A percentile compares a stretch with the other conserved stretches of the same genome.
These are phyloP conservation scores for Artomyces pyxidatus DNA, from an alignment of 768 basidiomycete genomes.

Conservation along the genomic window DNA sequence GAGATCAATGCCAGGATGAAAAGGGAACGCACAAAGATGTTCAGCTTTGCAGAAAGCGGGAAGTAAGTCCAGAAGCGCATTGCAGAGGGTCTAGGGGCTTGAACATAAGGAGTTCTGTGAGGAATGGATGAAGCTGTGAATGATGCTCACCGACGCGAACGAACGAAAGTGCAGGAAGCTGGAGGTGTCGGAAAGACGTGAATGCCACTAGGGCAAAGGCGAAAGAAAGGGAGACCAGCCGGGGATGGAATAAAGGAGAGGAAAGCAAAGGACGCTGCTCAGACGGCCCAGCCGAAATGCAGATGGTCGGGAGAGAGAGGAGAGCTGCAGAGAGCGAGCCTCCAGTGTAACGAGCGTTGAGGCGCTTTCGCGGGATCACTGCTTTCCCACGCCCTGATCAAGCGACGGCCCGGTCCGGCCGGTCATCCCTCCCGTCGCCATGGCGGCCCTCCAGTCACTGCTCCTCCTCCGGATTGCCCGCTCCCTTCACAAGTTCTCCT, in stretches of 20 bases:
- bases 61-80: constrained; percentile 35
- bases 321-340: neutral
- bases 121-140: no score
- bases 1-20: neutral
- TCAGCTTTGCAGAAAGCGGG: constrained; percentile 32
- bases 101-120: neutral
- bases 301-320: neutral
- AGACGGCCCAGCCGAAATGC: constrained; percentile 13
- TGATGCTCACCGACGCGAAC: neutral
- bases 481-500: no score
- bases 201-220: constrained; percentile 38
- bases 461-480: no score
- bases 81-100: constrained; percentile 1
- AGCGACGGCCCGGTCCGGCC: no score
- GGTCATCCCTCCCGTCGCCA: no score
- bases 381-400: no score
- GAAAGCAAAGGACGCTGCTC: constrained; percentile 11
- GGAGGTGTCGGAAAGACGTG: constrained; percentile 18
- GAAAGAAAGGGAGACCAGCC: constrained; percentile 19
- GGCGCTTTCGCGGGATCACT: no score
- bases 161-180: neutral
- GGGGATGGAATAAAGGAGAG: constrained; percentile 11
- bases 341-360: no score
- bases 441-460: no score
- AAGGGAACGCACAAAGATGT: constrained; percentile 37